phyloP scores from a whole-genome alignment of 352 stramenopile species.

The Pythium chondricola region DNA sequence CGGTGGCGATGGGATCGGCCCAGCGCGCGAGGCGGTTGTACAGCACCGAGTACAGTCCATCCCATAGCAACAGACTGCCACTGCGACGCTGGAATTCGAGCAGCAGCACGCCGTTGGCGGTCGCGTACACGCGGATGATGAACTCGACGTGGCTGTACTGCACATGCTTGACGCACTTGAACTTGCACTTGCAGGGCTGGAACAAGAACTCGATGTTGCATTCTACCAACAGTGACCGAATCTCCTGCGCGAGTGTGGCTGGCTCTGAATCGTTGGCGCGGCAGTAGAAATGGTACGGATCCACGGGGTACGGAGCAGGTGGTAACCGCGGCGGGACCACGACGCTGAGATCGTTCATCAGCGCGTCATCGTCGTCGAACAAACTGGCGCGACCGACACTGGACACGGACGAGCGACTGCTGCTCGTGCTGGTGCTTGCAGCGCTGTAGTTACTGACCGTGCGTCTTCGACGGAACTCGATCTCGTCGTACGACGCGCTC shows the following conservation, averaged over 20 bases:
- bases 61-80: slow-evolving; percentile 72
- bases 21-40: slow-evolving; percentile 48
- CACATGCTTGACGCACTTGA: slow-evolving; percentile 83
- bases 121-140: slow-evolving; percentile 56
- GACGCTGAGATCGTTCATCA: slow-evolving; percentile 9
- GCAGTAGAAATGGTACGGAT: slow-evolving; percentile 82
- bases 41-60: slow-evolving; percentile 71
- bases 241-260: slow-evolving; percentile 30
- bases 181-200: slow-evolving; percentile 75
- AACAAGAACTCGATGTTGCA: slow-evolving; percentile 66
- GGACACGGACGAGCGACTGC: slow-evolving; percentile 19
- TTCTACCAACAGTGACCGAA: slow-evolving; percentile 41
- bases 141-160: slow-evolving; percentile 84
- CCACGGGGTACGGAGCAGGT: slow-evolving; percentile 62
- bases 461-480: slow-evolving; percentile 29
- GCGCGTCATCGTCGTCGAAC: slow-evolving; percentile 9
- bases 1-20: slow-evolving; percentile 37
- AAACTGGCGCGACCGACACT: slow-evolving; percentile 15
- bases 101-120: slow-evolving; percentile 30
- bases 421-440: slow-evolving; percentile 57
- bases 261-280: slow-evolving; percentile 16
- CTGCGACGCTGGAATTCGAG: slow-evolving; percentile 74
- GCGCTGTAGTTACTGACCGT: slow-evolving; percentile 66
- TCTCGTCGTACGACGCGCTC: slow-evolving; percentile 15
- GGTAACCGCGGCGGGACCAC: slow-evolving; percentile 43